Evolutionary conservation across 176 grass and related monocot species (phyloP).

Genomic region (Poa annua): DNA sequence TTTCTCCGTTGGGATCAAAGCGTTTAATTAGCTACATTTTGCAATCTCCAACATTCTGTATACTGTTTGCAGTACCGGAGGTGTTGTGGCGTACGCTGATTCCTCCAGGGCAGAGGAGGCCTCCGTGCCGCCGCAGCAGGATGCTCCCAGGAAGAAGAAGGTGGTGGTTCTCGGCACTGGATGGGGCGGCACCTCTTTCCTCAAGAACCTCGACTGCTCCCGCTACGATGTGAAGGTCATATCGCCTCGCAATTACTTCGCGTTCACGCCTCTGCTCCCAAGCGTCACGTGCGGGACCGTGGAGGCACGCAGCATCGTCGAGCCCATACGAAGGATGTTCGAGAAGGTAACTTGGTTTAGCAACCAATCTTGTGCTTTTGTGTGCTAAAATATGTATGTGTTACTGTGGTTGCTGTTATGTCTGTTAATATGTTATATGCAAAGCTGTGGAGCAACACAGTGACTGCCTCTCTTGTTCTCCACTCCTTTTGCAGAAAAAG

Average conservation of each 20-base stretch:
- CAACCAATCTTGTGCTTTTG: background rate
- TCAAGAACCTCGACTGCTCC: conserved; percentile 80
- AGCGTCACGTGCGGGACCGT: conserved; percentile 94
- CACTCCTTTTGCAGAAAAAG: conserved; percentile 51
- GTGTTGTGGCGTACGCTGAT: conserved; percentile 87
- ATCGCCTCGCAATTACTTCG: conserved; percentile 92
- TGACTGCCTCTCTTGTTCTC: conserved; percentile 12
- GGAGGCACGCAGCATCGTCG: conserved; percentile 84
- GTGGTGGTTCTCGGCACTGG: conserved; percentile 93
- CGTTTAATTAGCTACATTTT: conserved; percentile 21
- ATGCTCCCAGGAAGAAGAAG: conserved; percentile 78
- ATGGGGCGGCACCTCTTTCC: conserved; percentile 86
- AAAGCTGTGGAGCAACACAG: conserved; percentile 6
- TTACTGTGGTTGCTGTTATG: background rate
- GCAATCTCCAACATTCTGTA: background rate
- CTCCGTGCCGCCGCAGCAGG: conserved; percentile 41
- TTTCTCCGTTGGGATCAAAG: background rate
- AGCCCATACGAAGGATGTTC: conserved; percentile 75
- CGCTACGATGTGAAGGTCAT: conserved; percentile 86
- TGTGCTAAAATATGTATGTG: conserved; percentile 3
- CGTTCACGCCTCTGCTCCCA: conserved; percentile 90
- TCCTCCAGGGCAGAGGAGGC: conserved; percentile 51
- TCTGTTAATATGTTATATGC: background rate
- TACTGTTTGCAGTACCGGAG: conserved; percentile 63
- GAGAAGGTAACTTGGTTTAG: conserved; percentile 60